A percentile compares a stretch with the other conserved stretches of the same genome.
phyloP scores from a whole-genome alignment of 331 rosid species.

The Pyracantha coccinea region DNA sequence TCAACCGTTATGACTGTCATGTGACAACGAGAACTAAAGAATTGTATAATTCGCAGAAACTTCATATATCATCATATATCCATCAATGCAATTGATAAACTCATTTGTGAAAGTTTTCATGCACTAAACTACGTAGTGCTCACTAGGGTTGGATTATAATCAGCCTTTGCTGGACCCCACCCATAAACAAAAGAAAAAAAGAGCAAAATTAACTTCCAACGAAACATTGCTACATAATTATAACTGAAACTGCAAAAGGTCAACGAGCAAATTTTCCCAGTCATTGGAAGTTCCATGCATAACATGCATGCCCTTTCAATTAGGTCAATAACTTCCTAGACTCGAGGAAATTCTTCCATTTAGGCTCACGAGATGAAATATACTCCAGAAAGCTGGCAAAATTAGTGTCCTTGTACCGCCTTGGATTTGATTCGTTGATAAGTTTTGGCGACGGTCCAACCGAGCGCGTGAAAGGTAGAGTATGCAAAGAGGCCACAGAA shows the following conservation, averaged over 20 bases:
- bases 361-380: slow-evolving; percentile 43
- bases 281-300: not conserved
- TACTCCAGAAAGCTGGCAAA: slow-evolving; percentile 46
- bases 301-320: not conserved
- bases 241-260: not conserved
- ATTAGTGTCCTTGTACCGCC: slow-evolving; percentile 52
- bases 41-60: not conserved
- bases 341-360: slow-evolving; percentile 52
- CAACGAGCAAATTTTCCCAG: not conserved
- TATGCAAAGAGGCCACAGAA: slow-evolving; percentile 68
- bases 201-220: not conserved
- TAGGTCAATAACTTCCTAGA: slow-evolving; percentile 38
- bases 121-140: not conserved
- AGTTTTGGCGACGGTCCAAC: slow-evolving; percentile 58
- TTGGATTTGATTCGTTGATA: slow-evolving; percentile 47
- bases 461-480: slow-evolving; percentile 30
- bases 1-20: not conserved
- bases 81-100: not conserved
- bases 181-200: not conserved
- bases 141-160: not conserved
- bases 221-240: not conserved
- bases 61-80: not conserved
- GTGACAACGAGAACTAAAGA: not conserved
- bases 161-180: not conserved
- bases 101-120: not conserved